phyloP scores from a whole-genome alignment of 2,329 filamentous ascomycete genomes.

The Colletotrichum spaethianum region DNA sequence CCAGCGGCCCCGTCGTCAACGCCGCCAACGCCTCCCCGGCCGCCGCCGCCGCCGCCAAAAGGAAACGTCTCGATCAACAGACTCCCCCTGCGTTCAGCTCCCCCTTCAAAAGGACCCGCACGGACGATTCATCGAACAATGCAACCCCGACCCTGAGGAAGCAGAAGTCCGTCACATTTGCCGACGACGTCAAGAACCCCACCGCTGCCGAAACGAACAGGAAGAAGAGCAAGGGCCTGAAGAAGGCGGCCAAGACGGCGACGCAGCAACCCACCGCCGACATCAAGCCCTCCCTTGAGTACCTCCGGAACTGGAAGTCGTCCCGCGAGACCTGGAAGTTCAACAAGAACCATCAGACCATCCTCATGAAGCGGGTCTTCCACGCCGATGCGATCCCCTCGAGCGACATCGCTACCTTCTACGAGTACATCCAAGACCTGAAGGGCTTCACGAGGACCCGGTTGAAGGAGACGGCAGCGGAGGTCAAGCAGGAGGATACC shows the following conservation, averaged over 20 bases:
- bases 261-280: constrained; percentile 57
- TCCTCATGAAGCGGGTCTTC: constrained; percentile 87
- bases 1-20: constrained; percentile 37
- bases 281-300: constrained; percentile 78
- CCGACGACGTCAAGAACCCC: constrained; percentile 56
- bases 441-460: constrained; percentile 81
- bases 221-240: constrained; percentile 49
- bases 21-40: constrained; percentile 28
- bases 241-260: constrained; percentile 55
- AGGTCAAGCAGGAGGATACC: constrained; percentile 70
- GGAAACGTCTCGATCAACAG: constrained; percentile 42
- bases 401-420: constrained; percentile 77
- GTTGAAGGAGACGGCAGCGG: constrained; percentile 75
- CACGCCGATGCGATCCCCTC: constrained; percentile 79
- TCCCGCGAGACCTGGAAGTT: constrained; percentile 88
- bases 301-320: constrained; percentile 82
- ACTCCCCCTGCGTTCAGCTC: constrained; percentile 39
- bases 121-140: constrained; percentile 36
- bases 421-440: constrained; percentile 84
- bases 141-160: constrained; percentile 47
- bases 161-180: constrained; percentile 66
- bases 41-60: constrained; percentile 43
- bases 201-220: constrained; percentile 45
- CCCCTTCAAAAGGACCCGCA: constrained; percentile 50
- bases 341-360: constrained; percentile 92